A percentile compares a stretch with the other conserved stretches of the same genome.
Conservation (phyloP, 257 asterid genomes). For the Plantago ovata region DNA sequence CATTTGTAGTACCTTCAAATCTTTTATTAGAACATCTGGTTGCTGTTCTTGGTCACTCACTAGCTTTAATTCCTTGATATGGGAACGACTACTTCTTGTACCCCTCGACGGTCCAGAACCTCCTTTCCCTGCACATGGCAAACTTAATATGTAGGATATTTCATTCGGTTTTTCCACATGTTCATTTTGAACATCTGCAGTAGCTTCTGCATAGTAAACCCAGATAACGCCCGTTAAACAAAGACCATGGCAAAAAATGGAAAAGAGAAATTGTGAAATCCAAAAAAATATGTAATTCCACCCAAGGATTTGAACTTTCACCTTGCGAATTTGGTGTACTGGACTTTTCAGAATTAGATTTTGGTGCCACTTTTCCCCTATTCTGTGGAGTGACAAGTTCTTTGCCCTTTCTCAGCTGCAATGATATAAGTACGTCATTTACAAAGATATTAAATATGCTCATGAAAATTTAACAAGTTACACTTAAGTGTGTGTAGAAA, state of each 20-base stretch:
- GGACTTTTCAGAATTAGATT: constrained; percentile 22
- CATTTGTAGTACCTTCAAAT: constrained; percentile 26
- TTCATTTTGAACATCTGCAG: constrained; percentile 33
- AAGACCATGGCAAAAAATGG: not conserved
- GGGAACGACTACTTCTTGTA: constrained; percentile 20
- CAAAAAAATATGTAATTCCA: constrained; percentile 25
- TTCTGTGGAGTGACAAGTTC: constrained; percentile 18
- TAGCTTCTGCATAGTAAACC: constrained; percentile 31
- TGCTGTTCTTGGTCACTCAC: constrained; percentile 30
- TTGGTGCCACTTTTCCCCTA: constrained; percentile 18
- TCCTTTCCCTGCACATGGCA: constrained; percentile 50
- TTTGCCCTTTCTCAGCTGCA: constrained; percentile 49
- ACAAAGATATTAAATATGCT: not conserved
- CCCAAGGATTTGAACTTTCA: constrained; percentile 21
- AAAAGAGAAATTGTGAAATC: not conserved
- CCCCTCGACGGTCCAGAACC: constrained; percentile 29
- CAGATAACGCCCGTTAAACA: constrained; percentile 19
- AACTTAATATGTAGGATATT: constrained; percentile 47
- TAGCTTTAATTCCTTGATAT: constrained; percentile 27
- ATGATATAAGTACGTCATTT: constrained; percentile 13
- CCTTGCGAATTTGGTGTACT: constrained; percentile 23
- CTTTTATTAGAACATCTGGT: constrained; percentile 18
- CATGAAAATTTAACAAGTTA: not conserved
- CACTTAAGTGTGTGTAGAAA: not conserved
- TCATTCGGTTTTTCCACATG: constrained; percentile 23